These are phyloP conservation scores for Castanea mollissima DNA, from an alignment of 306 rosid species.

Conservation along the genomic window DNA sequence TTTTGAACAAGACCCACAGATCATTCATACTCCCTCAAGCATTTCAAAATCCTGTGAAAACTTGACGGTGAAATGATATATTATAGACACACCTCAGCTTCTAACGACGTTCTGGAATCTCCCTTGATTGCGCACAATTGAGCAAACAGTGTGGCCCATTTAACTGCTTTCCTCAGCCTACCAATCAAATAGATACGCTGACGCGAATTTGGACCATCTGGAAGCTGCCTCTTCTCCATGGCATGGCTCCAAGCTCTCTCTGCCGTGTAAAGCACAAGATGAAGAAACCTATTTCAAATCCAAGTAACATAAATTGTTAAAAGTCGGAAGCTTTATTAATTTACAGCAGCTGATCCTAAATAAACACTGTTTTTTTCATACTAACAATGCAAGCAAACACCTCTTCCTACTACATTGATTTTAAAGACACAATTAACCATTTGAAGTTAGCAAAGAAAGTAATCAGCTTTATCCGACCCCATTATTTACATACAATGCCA, in stretches of 20 bases:
- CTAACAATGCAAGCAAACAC: neutral
- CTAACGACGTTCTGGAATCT: conserved; percentile 93
- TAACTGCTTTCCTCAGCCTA: conserved; percentile 92
- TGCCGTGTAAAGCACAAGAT: conserved; percentile 74
- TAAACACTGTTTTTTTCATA: no score
- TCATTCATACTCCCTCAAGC: neutral
- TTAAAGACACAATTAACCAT: neutral
- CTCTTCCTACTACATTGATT: neutral
- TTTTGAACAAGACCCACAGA: neutral
- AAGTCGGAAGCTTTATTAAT: neutral
- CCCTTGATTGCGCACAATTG: conserved; percentile 85
- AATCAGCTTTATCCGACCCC: neutral
- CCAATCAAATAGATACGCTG: conserved; percentile 93
- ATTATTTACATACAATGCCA: neutral
- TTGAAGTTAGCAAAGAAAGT: neutral
- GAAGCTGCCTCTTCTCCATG: conserved; percentile 98
- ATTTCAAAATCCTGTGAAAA: neutral
- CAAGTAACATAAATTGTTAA: conserved; percentile 25
- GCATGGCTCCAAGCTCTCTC: conserved; percentile 99
- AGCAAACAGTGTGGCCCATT: conserved; percentile 92
- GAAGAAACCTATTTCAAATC: conserved; percentile 79
- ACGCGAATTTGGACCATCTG: conserved; percentile 84
- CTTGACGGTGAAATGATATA: conserved; percentile 2
- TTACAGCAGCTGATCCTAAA: no score
- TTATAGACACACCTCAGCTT: conserved; percentile 77